Percentiles rank a stretch among this genome's conserved stretches.
Conservation (phyloP, 1,284 basidiomycete genomes). For the Puccinia hordei region DNA sequence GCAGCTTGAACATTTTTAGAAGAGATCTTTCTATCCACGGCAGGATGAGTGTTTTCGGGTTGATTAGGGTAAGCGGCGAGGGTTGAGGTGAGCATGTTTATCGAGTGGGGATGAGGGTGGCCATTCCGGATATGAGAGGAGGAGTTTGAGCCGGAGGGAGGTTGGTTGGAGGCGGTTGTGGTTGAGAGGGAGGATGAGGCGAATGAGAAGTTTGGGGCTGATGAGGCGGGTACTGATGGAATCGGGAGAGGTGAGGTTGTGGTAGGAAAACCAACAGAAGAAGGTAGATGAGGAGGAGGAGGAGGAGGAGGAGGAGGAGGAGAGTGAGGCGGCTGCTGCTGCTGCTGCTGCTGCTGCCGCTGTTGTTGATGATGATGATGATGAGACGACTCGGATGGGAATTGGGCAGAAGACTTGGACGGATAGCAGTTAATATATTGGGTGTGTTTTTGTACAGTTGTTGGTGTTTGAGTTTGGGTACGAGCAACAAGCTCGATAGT, state of each 20-base stretch:
- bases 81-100: slow-evolving; percentile 6
- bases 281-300: neutral
- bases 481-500: too few relatives aligned
- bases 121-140: neutral
- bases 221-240: neutral
- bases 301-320: too few relatives aligned
- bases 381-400: neutral
- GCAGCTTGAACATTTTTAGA: slow-evolving; percentile 47
- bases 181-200: neutral
- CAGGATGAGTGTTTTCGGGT: neutral
- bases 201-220: too few relatives aligned
- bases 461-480: too few relatives aligned
- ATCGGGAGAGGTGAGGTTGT: neutral
- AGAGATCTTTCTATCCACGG: neutral
- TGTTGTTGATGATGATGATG: neutral
- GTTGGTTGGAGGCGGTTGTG: neutral
- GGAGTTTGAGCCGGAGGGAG: neutral
- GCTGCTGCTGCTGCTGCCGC: slow-evolving; percentile 5
- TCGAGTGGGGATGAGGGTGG: neutral
- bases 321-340: too few relatives aligned
- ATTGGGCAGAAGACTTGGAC: neutral
- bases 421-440: too few relatives aligned
- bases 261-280: neutral
- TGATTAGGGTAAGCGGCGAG: neutral
- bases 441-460: too few relatives aligned